Conservation (phyloP, 768 basidiomycete species). For the Rhizopogon sp. region DNA sequence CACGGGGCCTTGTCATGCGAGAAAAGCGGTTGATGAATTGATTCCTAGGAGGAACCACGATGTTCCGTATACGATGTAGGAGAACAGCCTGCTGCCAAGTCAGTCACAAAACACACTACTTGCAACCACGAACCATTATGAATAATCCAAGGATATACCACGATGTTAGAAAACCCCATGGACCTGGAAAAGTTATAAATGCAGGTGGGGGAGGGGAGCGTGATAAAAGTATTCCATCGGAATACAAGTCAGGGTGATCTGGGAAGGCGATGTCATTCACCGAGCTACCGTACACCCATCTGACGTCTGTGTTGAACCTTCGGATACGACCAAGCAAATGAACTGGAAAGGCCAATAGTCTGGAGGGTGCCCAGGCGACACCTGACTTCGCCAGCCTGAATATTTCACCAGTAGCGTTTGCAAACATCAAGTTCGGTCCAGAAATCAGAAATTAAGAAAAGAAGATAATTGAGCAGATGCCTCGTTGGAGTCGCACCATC, state of each 20-base stretch:
- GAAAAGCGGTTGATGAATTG: slow-evolving; percentile 7
- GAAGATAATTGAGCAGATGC: background rate
- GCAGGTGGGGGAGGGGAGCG: slow-evolving; percentile 8
- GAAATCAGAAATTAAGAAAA: background rate
- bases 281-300: slow-evolving; percentile 23
- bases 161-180: slow-evolving; percentile 70
- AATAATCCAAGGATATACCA: slow-evolving; percentile 66
- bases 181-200: slow-evolving; percentile 42
- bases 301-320: slow-evolving; percentile 32
- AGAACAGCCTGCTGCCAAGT: slow-evolving; percentile 48
- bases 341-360: slow-evolving; percentile 35
- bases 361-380: slow-evolving; percentile 5
- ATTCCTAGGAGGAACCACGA: slow-evolving; percentile 61
- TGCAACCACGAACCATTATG: slow-evolving; percentile 42
- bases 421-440: background rate
- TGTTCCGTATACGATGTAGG: slow-evolving; percentile 73
- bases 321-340: slow-evolving; percentile 36
- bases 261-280: background rate
- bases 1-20: slow-evolving; percentile 22
- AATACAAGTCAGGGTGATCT: slow-evolving; percentile 3
- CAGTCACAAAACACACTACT: background rate
- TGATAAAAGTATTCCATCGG: background rate
- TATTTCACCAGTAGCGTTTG: background rate
- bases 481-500: background rate
- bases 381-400: background rate